Conservation (phyloP, 106 monocot species). For the Agapanthus africanus region DNA sequence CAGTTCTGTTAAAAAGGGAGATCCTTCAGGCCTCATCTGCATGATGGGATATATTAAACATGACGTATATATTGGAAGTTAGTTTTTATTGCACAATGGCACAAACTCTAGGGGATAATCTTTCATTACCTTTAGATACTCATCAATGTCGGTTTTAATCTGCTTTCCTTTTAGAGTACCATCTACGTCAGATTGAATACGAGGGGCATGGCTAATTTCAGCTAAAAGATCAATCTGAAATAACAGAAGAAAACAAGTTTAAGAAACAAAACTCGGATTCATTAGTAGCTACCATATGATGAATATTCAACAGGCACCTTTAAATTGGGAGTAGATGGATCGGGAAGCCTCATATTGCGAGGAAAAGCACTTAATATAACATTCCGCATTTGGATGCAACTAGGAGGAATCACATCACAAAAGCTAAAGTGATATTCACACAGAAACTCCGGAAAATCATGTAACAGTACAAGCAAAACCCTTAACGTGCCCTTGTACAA, state of each 20-base stretch:
- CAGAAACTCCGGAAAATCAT: conserved; percentile 96
- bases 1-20: conserved; percentile 60
- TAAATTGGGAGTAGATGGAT: conserved; percentile 90
- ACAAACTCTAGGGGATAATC: background rate
- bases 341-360: conserved; percentile 90
- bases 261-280: background rate
- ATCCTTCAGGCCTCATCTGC: conserved; percentile 59
- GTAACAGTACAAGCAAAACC: conserved; percentile 81
- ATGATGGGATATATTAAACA: too few species aligned
- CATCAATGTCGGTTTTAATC: conserved; percentile 80
- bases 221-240: conserved; percentile 85
- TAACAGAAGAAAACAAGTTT: background rate
- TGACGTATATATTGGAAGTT: too few species aligned
- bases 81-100: background rate
- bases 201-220: conserved; percentile 69
- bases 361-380: conserved; percentile 98
- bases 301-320: conserved; percentile 39
- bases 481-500: conserved; percentile 87
- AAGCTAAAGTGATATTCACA: conserved; percentile 98
- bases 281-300: background rate
- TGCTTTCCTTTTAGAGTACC: conserved; percentile 67
- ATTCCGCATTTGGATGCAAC: conserved; percentile 95
- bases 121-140: conserved; percentile 71
- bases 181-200: conserved; percentile 90
- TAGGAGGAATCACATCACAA: conserved; percentile 94